These are phyloP conservation scores for Daedaleopsis nitida DNA, from an alignment of 768 basidiomycete species.

Conservation along the genomic window DNA sequence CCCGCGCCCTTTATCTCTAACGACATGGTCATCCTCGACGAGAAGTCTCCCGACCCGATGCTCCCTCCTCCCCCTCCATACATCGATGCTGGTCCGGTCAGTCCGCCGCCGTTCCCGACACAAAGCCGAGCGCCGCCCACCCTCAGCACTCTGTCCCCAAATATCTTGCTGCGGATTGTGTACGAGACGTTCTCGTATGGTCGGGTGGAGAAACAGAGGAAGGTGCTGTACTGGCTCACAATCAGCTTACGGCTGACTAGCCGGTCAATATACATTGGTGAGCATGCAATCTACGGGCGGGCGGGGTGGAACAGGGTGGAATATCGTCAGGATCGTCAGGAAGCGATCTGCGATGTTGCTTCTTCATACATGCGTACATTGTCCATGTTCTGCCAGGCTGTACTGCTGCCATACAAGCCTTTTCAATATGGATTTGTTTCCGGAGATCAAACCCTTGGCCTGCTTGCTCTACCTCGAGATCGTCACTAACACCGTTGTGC, in stretches of 20 bases:
- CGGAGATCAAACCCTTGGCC: neutral
- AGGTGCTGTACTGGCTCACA: constrained; percentile 72
- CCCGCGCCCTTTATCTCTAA: constrained; percentile 8
- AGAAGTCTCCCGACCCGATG: constrained; percentile 36
- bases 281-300: constrained; percentile 16
- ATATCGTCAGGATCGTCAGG: neutral
- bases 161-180: constrained; percentile 71
- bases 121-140: constrained; percentile 13
- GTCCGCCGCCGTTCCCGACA: constrained; percentile 40
- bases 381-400: too few species aligned
- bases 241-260: constrained; percentile 65
- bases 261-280: constrained; percentile 68
- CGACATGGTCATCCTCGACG: constrained; percentile 48
- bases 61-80: constrained; percentile 43
- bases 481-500: neutral
- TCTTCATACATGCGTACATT: neutral
- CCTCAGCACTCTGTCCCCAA: constrained; percentile 50
- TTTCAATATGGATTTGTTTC: neutral
- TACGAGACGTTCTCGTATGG: constrained; percentile 61
- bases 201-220: constrained; percentile 55
- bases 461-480: neutral
- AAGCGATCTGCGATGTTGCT: neutral
- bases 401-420: too few species aligned
- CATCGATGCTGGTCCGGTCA: constrained; percentile 21
- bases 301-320: neutral